Conservation (phyloP, 352 stramenopile species). For the Phytophthora cryptogea region DNA sequence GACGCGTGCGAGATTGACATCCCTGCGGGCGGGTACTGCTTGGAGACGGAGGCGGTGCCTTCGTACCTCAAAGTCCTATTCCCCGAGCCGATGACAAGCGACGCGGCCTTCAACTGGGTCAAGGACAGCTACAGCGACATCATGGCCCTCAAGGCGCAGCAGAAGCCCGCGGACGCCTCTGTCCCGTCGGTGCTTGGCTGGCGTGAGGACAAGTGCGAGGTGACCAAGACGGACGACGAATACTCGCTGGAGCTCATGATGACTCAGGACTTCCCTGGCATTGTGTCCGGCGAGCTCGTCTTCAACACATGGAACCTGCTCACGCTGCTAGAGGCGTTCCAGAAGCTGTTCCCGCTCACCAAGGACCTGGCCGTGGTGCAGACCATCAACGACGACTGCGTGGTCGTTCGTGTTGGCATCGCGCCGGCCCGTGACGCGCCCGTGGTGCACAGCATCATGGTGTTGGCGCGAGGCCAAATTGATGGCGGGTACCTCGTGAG, state of each 20-base stretch:
- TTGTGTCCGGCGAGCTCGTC: conserved; percentile 42
- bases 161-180: conserved; percentile 12
- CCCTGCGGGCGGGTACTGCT: conserved; percentile 37
- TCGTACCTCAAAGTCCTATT: conserved; percentile 47
- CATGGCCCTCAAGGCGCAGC: conserved; percentile 40
- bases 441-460: conserved; percentile 45
- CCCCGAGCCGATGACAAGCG: conserved; percentile 37
- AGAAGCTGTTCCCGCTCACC: conserved; percentile 41
- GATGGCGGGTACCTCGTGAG: conserved; percentile 48
- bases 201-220: conserved; percentile 36
- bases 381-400: conserved; percentile 54
- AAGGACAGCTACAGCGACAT: conserved; percentile 54
- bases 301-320: conserved; percentile 51
- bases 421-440: conserved; percentile 30
- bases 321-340: conserved; percentile 32
- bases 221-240: conserved; percentile 18
- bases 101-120: conserved; percentile 50
- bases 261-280: conserved; percentile 36
- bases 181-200: conserved; percentile 34
- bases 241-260: conserved; percentile 39
- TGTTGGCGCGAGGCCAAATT: conserved; percentile 49
- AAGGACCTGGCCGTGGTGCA: conserved; percentile 48
- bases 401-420: conserved; percentile 41
- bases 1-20: conserved; percentile 19
- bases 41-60: conserved; percentile 44